Conservation (phyloP, 257 asterid species). For the Nicotiana paniculata region DNA sequence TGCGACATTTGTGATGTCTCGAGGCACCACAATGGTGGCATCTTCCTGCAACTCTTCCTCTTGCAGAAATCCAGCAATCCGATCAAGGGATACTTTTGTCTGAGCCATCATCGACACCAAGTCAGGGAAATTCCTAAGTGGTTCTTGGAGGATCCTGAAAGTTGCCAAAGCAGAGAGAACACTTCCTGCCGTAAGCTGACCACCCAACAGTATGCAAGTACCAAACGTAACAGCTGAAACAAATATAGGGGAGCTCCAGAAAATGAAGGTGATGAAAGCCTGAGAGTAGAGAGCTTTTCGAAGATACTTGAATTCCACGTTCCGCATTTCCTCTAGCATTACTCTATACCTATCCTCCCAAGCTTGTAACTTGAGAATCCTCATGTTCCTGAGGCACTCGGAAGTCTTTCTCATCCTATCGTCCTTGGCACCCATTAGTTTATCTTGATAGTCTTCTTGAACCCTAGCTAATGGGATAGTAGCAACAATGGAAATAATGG, state of each 20-base stretch:
- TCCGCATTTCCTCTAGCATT: conserved; percentile 61
- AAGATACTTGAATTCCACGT: conserved; percentile 63
- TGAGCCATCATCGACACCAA: conserved; percentile 85
- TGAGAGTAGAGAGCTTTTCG: conserved; percentile 65
- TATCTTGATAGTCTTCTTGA: conserved; percentile 65
- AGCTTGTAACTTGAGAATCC: conserved; percentile 69
- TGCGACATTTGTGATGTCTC: conserved; percentile 38
- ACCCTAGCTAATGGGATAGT: conserved; percentile 61
- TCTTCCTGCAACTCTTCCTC: conserved; percentile 63
- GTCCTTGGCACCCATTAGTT: conserved; percentile 71
- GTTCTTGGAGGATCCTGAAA: conserved; percentile 69
- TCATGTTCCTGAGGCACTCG: conserved; percentile 68
- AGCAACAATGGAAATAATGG: conserved; percentile 57
- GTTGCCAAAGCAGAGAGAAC: conserved; percentile 77
- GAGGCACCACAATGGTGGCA: conserved; percentile 47
- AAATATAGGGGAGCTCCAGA: conserved; percentile 80
- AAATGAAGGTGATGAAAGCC: conserved; percentile 63
- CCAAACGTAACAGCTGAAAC: conserved; percentile 68
- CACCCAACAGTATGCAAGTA: conserved; percentile 60
- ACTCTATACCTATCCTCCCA: conserved; percentile 72
- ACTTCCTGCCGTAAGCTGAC: conserved; percentile 70
- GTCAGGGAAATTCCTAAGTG: conserved; percentile 70
- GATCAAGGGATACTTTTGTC: conserved; percentile 72
- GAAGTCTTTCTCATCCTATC: conserved; percentile 76
- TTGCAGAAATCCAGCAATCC: conserved; percentile 53